A percentile compares a stretch with the other conserved stretches of the same genome.
Conservation (phyloP, 441 rosid genomes). For the Biscutella laevigata region DNA sequence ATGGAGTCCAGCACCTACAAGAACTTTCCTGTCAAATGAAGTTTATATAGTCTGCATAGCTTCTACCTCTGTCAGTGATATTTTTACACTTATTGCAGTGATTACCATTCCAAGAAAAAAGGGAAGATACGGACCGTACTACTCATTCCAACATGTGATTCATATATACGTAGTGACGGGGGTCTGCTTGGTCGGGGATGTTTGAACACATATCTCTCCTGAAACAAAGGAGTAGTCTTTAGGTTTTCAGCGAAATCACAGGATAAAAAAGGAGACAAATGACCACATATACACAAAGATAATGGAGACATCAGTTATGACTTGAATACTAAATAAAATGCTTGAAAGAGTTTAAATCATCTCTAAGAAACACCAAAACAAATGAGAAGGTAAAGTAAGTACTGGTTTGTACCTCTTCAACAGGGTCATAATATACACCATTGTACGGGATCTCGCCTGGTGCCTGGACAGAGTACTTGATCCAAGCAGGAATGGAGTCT, state of each 20-base stretch:
- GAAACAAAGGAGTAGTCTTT: constrained; percentile 27
- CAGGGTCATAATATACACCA: constrained; percentile 95
- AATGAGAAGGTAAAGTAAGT: neutral
- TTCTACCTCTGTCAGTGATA: neutral
- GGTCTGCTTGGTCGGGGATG: constrained; percentile 87
- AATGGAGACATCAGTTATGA: neutral
- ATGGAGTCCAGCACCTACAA: neutral
- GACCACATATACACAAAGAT: neutral
- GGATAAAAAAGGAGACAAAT: neutral
- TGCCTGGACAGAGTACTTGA: constrained; percentile 85
- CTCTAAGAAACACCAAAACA: constrained; percentile 1
- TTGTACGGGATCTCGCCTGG: constrained; percentile 90
- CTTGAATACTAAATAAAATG: constrained; percentile 2
- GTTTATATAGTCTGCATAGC: constrained; percentile 6
- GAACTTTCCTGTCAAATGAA: constrained; percentile 1
- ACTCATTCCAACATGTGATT: constrained; percentile 99
- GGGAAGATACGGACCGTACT: constrained; percentile 55
- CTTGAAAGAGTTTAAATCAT: neutral
- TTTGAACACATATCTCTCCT: constrained; percentile 76
- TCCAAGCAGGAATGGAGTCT: constrained; percentile 99
- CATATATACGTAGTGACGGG: constrained; percentile 82
- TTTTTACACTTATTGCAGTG: neutral
- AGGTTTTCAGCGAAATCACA: neutral
- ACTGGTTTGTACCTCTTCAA: constrained; percentile 54
- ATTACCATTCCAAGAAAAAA: constrained; percentile 15